phyloP scores from a whole-genome alignment of 2,329 filamentous ascomycete species.

The Colletotrichum cuscutae region DNA sequence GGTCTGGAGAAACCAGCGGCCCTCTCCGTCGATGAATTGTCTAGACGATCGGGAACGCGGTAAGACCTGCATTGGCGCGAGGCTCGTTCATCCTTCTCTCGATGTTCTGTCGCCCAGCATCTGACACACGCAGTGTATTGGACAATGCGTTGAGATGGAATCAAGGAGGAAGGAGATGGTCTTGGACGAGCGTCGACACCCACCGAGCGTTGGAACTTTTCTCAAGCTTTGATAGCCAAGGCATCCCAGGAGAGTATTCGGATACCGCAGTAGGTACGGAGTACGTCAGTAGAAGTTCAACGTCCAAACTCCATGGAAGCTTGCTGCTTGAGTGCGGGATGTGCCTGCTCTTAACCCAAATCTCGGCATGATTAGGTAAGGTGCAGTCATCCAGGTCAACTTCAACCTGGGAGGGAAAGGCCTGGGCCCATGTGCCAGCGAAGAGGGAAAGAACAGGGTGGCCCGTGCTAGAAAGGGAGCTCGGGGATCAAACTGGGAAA shows the following conservation, averaged over 20 bases:
- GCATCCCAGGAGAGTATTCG: not conserved
- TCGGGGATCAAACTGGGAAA: constrained; percentile 23
- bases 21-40: not conserved
- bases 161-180: not conserved
- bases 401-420: not conserved
- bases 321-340: not conserved
- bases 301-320: not conserved
- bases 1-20: not conserved
- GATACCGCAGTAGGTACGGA: not conserved
- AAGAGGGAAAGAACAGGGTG: not conserved
- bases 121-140: constrained; percentile 1
- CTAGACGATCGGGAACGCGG: not conserved
- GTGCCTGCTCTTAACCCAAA: too few relatives aligned
- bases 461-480: constrained; percentile 14
- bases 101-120: not conserved
- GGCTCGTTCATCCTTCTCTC: constrained; percentile 9
- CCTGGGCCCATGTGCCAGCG: not conserved
- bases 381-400: not conserved
- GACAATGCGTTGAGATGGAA: not conserved
- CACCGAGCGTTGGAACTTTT: not conserved
- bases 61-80: not conserved
- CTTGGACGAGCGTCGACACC: not conserved
- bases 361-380: not conserved
- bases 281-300: not conserved
- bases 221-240: constrained; percentile 18